Evolutionary conservation across 768 basidiomycete genomes (phyloP).

Genomic region (Tricholoma matsutake): DNA sequence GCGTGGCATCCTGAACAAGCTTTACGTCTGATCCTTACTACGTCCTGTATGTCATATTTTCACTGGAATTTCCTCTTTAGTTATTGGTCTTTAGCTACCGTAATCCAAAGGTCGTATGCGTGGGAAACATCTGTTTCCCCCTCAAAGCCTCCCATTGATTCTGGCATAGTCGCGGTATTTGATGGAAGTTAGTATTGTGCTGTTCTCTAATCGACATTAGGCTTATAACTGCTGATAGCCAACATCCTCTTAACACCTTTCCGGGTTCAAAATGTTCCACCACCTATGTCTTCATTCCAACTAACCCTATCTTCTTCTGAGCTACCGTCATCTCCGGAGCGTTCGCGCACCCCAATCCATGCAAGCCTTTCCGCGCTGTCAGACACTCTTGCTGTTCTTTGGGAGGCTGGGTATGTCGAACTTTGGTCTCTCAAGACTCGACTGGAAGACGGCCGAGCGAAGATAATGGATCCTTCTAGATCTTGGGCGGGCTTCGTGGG

Average conservation of each 20-base stretch:
- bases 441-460: conserved; percentile 51
- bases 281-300: conserved; percentile 85
- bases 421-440: conserved; percentile 70
- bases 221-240: conserved; percentile 39
- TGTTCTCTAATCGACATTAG: not conserved
- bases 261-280: conserved; percentile 91
- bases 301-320: conserved; percentile 29
- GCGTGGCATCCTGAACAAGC: conserved; percentile 87
- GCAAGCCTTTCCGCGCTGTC: conserved; percentile 53
- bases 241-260: conserved; percentile 86
- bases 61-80: not conserved
- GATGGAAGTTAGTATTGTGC: conserved; percentile 70
- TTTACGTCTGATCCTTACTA: conserved; percentile 61
- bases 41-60: conserved; percentile 47
- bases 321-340: conserved; percentile 8
- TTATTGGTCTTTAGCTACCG: conserved; percentile 33
- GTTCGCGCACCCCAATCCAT: conserved; percentile 57
- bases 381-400: conserved; percentile 65
- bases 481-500: conserved; percentile 33
- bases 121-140: conserved; percentile 78
- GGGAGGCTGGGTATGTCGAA: conserved; percentile 65
- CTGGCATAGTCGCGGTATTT: conserved; percentile 83
- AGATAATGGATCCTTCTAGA: conserved; percentile 54
- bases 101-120: conserved; percentile 59
- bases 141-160: conserved; percentile 62